Base-by-base conservation (phyloP, 257 asterid species). In the Petrea volubilis region DNA sequence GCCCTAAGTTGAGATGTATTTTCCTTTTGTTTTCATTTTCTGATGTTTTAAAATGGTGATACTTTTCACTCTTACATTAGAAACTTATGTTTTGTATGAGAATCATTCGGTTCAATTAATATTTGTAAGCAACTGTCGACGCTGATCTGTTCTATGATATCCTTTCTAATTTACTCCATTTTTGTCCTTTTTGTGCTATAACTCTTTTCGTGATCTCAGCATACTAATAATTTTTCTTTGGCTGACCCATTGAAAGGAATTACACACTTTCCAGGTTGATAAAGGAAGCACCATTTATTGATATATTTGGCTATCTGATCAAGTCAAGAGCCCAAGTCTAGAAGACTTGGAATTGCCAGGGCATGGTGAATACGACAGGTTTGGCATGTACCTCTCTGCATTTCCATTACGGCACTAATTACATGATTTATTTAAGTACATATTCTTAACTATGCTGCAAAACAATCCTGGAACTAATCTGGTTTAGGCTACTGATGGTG, bases 181-280 rank as follows among this genome's bases (percentile, higher is more conserved):
- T 65, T 28, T 21, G 69, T 52, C 41, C 10, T 60, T 56, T 40
- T 23, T 31, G n/a, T n/a, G 15, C 38, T 60, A 4, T 43, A 50
- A 6, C 17, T 40, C 5, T 49, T 24, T 73, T 64, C 47, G 53
- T 62, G 66, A 56, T 71, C 58, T 53, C 38, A 60, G 47, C 44
- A 62, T 28, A 49, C 55, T 73, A 50, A 72, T 27, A 28, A 10
- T 68, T 68, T 43, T 53, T 23, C 38, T 71, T 61, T 31, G 64
- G 40, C 47, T 61, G 68, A 43, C 61, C 52, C 21, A 12, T 55
- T 51, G 75, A 68, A 69, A 69, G 71, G 75, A 68, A 62, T 68
- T 33, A 68, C 69, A 25, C 49, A 59, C 46, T 17, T 28, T 73
- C 70, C 76, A 63, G 79, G 55, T 73, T 66, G 83, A 70, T 58